Percentiles rank a stretch among this genome's conserved stretches.
Evolutionary conservation across 2,329 filamentous ascomycete species (phyloP).

Genomic region (Aspergillus sp.): DNA sequence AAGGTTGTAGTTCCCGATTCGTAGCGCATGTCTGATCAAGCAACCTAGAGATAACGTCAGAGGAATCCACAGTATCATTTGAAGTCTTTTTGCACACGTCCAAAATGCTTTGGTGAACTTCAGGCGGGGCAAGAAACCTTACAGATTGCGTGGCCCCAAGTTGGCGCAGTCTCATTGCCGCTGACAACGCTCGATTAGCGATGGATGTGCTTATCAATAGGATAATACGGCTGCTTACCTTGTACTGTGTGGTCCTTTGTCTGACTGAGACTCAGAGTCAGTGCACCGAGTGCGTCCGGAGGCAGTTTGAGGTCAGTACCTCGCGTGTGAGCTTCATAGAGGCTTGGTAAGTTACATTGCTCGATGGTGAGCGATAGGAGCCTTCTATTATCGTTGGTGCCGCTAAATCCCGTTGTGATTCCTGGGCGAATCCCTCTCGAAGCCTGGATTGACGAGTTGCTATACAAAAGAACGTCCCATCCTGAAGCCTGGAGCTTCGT

Average conservation of each 20-base stretch:
- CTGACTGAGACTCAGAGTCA: constrained; percentile 61
- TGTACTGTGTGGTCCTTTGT: constrained; percentile 67
- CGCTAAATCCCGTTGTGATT: constrained; percentile 71
- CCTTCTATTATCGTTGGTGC: constrained; percentile 68
- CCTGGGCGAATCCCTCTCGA: constrained; percentile 21
- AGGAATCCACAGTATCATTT: constrained; percentile 46
- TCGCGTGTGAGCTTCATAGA: constrained; percentile 64
- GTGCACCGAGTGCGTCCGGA: constrained; percentile 50
- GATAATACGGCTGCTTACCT: constrained; percentile 42
- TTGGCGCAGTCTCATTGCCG: constrained; percentile 68
- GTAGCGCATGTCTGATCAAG: constrained; percentile 65
- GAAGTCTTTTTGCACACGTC: constrained; percentile 46
- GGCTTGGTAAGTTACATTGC: constrained; percentile 62
- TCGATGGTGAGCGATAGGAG: constrained; percentile 65
- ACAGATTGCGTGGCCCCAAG: constrained; percentile 62
- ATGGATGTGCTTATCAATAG: too few species aligned
- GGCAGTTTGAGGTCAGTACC: constrained; percentile 66
- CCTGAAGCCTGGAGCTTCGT: constrained; percentile 67
- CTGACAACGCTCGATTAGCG: constrained; percentile 37
- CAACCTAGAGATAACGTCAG: constrained; percentile 64
- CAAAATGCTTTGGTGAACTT: constrained; percentile 65
- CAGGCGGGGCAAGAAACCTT: constrained; percentile 59
- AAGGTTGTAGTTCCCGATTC: constrained; percentile 62
- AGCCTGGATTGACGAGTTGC: neutral
- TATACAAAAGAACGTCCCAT: constrained; percentile 66